Evolutionary conservation across 2,329 filamentous ascomycete genomes (phyloP).

Genomic region (Clonostachys chloroleuca): DNA sequence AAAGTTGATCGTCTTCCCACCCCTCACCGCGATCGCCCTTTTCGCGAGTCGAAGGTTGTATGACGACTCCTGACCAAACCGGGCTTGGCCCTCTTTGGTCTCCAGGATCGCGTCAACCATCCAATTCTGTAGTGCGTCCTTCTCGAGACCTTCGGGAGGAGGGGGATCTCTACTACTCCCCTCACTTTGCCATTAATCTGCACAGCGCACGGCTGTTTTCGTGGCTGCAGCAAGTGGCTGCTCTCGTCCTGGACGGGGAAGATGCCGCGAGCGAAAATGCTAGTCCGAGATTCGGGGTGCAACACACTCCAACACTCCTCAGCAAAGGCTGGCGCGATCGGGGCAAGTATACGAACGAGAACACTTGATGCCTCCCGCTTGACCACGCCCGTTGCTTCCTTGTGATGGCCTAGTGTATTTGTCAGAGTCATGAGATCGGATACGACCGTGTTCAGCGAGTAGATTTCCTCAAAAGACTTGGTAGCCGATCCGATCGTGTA

Average conservation of each 20-base stretch:
- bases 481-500: constrained; percentile 63
- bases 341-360: constrained; percentile 70
- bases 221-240: constrained; percentile 41
- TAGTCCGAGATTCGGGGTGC: constrained; percentile 20
- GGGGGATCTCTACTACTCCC: constrained; percentile 62
- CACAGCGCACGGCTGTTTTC: constrained; percentile 57
- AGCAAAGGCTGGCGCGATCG: constrained; percentile 74
- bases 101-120: constrained; percentile 56
- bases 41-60: constrained; percentile 48
- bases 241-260: constrained; percentile 59
- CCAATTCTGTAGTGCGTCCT: constrained; percentile 50
- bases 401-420: constrained; percentile 55
- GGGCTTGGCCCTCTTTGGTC: constrained; percentile 54
- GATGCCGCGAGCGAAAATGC: constrained; percentile 37
- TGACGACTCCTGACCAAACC: constrained; percentile 40
- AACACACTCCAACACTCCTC: constrained; percentile 76
- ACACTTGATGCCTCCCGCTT: constrained; percentile 43
- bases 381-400: constrained; percentile 32
- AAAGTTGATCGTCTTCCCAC: constrained; percentile 71
- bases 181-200: constrained; percentile 78
- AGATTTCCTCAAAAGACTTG: constrained; percentile 63
- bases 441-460: constrained; percentile 77
- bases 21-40: constrained; percentile 61
- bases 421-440: constrained; percentile 81
- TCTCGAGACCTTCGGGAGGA: constrained; percentile 32